These are phyloP conservation scores for Collybia sordida DNA, from an alignment of 768 basidiomycete genomes.

Conservation along the genomic window DNA sequence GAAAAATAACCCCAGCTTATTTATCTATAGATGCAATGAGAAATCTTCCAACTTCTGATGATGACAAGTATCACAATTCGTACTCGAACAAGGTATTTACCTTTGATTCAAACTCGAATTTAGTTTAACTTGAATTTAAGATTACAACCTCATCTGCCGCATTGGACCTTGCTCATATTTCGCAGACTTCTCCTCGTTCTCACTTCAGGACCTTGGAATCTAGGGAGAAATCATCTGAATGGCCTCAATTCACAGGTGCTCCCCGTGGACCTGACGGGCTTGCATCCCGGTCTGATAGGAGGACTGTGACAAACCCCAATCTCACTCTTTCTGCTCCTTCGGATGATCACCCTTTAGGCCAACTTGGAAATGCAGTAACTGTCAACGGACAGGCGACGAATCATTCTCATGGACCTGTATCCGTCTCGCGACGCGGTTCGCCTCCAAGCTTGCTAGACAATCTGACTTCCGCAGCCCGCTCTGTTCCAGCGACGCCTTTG, in stretches of 20 bases:
- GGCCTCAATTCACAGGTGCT: slow-evolving; percentile 84
- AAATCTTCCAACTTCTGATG: slow-evolving; percentile 83
- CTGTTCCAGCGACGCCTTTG: slow-evolving; percentile 82
- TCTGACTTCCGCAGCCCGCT: slow-evolving; percentile 63
- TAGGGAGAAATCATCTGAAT: slow-evolving; percentile 81
- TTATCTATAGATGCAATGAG: slow-evolving; percentile 73
- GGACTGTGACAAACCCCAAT: slow-evolving; percentile 74
- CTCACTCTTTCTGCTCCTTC: slow-evolving; percentile 59
- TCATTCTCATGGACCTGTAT: slow-evolving; percentile 37
- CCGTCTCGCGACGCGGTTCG: slow-evolving; percentile 71
- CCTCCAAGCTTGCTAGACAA: slow-evolving; percentile 66
- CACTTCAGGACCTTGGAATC: slow-evolving; percentile 59
- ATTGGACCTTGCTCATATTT: slow-evolving; percentile 86
- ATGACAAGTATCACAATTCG: slow-evolving; percentile 76
- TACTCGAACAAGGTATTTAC: slow-evolving; percentile 63
- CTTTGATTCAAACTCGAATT: not conserved
- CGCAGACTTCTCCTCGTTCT: slow-evolving; percentile 73
- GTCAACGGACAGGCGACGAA: slow-evolving; percentile 62
- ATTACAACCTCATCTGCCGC: slow-evolving; percentile 90
- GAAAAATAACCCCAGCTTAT: slow-evolving; percentile 8
- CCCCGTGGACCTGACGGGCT: slow-evolving; percentile 61
- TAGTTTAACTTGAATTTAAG: slow-evolving; percentile 30
- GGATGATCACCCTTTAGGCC: slow-evolving; percentile 45
- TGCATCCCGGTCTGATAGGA: slow-evolving; percentile 57
- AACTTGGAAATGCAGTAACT: slow-evolving; percentile 56